These are phyloP conservation scores for Flaveria sonorensis DNA, from an alignment of 129 eudicot species.

Conservation along the genomic window DNA sequence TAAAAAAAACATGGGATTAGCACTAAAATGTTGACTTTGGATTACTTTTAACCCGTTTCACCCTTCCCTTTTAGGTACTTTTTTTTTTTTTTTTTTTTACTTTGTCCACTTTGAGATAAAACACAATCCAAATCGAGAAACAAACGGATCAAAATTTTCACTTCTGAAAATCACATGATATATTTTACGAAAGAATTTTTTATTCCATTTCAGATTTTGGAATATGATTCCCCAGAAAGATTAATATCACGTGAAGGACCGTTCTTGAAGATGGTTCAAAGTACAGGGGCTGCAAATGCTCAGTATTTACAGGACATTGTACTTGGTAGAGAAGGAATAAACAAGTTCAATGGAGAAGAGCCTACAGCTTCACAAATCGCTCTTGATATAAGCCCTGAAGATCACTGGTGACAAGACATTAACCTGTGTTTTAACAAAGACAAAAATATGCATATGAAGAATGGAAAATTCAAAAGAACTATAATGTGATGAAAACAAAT, in stretches of 20 bases:
- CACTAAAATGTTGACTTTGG: neutral
- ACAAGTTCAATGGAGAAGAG: slow-evolving; percentile 37
- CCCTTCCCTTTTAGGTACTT: neutral
- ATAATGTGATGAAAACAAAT: neutral
- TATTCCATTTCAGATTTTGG: slow-evolving; percentile 56
- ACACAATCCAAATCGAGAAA: neutral
- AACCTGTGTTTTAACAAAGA: neutral
- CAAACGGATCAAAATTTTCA: neutral
- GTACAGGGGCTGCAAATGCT: slow-evolving; percentile 98
- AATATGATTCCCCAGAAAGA: slow-evolving; percentile 76
- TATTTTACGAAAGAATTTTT: neutral
- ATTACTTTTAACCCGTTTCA: neutral
- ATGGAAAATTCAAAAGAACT: too few species aligned
- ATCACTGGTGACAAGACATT: neutral
- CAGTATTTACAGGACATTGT: slow-evolving; percentile 76
- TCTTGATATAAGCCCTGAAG: slow-evolving; percentile 33
- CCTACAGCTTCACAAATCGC: slow-evolving; percentile 50
- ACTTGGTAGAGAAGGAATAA: slow-evolving; percentile 48
- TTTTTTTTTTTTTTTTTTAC: too few species aligned
- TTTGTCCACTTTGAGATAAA: neutral
- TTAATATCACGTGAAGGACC: slow-evolving; percentile 66
- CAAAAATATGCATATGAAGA: too few species aligned
- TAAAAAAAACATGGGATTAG: neutral
- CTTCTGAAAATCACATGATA: slow-evolving; percentile 21
- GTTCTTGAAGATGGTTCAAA: slow-evolving; percentile 91